Percentiles rank a stretch among this genome's conserved stretches.
phyloP scores from a whole-genome alignment of 495 filamentous ascomycete genomes.

The Talaromyces adpressus region DNA sequence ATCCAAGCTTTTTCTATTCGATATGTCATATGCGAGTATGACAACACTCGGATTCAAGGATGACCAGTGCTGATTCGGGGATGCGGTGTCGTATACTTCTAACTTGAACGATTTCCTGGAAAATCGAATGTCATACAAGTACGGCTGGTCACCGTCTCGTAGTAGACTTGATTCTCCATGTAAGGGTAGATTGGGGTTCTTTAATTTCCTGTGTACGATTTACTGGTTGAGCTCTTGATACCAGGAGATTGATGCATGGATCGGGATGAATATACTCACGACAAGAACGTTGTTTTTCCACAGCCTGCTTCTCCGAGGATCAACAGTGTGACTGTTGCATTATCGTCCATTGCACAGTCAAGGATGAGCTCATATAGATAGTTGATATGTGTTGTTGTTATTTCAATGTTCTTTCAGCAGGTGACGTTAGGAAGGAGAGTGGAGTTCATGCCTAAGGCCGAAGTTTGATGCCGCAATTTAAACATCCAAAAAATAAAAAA shows the following conservation, averaged over 20 bases:
- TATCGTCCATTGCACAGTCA: slow-evolving; percentile 7
- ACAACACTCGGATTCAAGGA: slow-evolving; percentile 65
- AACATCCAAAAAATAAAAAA: neutral
- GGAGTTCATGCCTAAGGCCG: neutral
- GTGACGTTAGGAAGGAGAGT: neutral
- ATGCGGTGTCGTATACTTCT: slow-evolving; percentile 73
- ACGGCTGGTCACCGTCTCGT: slow-evolving; percentile 75
- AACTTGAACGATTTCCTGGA: slow-evolving; percentile 62
- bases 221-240: slow-evolving; percentile 16
- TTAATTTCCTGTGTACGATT: slow-evolving; percentile 11
- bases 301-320: slow-evolving; percentile 73
- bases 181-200: slow-evolving; percentile 5
- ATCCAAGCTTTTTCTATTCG: slow-evolving; percentile 54
- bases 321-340: slow-evolving; percentile 57
- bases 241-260: neutral
- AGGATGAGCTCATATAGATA: neutral
- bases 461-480: neutral
- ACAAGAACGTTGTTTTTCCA: slow-evolving; percentile 84
- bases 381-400: neutral
- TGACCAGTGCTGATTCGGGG: slow-evolving; percentile 64
- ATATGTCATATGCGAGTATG: slow-evolving; percentile 77
- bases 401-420: neutral
- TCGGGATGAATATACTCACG: slow-evolving; percentile 52
- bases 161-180: slow-evolving; percentile 32
- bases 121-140: slow-evolving; percentile 67